phyloP scores from a whole-genome alignment of 768 basidiomycete species.

The Leccinum longicurvipes region DNA sequence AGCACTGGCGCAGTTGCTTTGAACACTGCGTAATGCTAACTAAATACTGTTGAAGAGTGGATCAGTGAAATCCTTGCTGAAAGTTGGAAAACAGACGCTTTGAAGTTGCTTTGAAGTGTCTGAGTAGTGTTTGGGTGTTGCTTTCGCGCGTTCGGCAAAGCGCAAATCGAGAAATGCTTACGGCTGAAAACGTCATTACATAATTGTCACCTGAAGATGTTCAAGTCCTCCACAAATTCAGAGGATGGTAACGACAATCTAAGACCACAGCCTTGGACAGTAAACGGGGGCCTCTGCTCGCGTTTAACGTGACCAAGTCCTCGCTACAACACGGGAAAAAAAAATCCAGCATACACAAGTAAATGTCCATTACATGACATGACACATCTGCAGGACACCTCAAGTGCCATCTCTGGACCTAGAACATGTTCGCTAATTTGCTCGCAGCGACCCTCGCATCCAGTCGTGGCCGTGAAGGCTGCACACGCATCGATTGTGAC shows the following conservation, averaged over 20 bases:
- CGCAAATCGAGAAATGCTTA: not conserved
- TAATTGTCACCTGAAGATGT: not conserved
- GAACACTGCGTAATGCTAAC: conserved; percentile 8
- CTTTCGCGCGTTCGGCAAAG: not conserved
- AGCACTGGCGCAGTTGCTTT: conserved; percentile 58
- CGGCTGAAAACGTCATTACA: not conserved
- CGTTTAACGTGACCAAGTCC: conserved; percentile 5
- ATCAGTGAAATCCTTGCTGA: not conserved
- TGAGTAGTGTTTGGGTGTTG: not conserved
- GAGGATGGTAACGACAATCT: not conserved
- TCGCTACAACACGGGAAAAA: conserved; percentile 1
- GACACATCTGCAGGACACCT: not conserved
- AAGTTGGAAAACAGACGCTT: not conserved
- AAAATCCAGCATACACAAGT: conserved; percentile 21
- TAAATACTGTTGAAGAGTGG: not conserved
- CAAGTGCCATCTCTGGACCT: conserved; percentile 11
- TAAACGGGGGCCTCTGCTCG: not conserved
- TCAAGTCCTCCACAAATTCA: not conserved
- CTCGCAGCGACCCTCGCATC: conserved; percentile 86
- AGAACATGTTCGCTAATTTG: conserved; percentile 90
- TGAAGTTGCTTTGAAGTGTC: no score
- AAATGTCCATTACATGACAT: conserved; percentile 5
- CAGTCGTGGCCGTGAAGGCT: conserved; percentile 67
- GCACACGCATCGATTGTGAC: conserved; percentile 71
- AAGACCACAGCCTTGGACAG: not conserved